Evolutionary conservation across 495 filamentous ascomycete genomes (phyloP).

Genomic region (Aspergillus kassunensis): DNA sequence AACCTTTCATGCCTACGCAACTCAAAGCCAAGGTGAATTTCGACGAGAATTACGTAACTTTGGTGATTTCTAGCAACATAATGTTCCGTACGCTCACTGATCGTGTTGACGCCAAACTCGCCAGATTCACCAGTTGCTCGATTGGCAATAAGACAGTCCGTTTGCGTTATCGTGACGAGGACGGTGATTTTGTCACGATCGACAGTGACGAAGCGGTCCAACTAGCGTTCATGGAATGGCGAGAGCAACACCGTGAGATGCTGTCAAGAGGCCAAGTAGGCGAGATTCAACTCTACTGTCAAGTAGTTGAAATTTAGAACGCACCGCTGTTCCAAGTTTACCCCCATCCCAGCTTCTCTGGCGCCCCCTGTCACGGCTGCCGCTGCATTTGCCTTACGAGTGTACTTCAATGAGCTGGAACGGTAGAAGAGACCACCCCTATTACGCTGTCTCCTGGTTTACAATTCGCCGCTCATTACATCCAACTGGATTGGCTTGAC

Average conservation of each 20-base stretch:
- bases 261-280: slow-evolving; percentile 63
- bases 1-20: slow-evolving; percentile 55
- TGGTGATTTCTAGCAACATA: slow-evolving; percentile 91
- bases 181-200: slow-evolving; percentile 89
- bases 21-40: slow-evolving; percentile 93
- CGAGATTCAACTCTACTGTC: slow-evolving; percentile 80
- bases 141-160: slow-evolving; percentile 74
- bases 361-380: slow-evolving; percentile 1
- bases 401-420: slow-evolving; percentile 10
- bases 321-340: too few relatives aligned
- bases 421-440: slow-evolving; percentile 9
- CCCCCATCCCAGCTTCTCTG: slow-evolving; percentile 6
- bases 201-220: slow-evolving; percentile 93
- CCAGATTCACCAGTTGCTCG: slow-evolving; percentile 72
- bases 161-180: slow-evolving; percentile 86
- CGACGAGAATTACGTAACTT: slow-evolving; percentile 75
- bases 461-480: slow-evolving; percentile 10
- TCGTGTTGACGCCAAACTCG: slow-evolving; percentile 94
- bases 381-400: slow-evolving; percentile 11
- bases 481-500: slow-evolving; percentile 34
- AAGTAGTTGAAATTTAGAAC: slow-evolving; percentile 40
- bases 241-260: slow-evolving; percentile 64
- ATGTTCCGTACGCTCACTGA: slow-evolving; percentile 87
- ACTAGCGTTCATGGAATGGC: slow-evolving; percentile 89
- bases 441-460: slow-evolving; percentile 15